phyloP scores from a whole-genome alignment of 192 early-diverging fungal species.

The Entophlyctis luteolus region DNA sequence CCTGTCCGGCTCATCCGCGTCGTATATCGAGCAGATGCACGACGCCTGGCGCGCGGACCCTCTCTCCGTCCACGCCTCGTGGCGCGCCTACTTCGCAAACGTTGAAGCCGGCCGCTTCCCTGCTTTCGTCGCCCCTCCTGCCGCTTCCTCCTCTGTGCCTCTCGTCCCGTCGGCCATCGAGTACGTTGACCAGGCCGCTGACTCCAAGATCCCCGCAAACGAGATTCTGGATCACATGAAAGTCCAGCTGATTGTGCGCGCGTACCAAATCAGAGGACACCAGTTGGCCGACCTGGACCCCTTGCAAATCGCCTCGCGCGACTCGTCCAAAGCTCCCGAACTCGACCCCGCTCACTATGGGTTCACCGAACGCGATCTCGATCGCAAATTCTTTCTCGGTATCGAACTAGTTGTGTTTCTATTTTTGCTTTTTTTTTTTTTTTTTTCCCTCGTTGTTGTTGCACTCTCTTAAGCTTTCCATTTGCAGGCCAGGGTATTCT shows the following conservation, averaged over 20 bases:
- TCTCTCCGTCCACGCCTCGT: conserved; percentile 85
- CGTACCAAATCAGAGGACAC: conserved; percentile 93
- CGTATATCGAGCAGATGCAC: conserved; percentile 96
- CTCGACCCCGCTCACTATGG: conserved; percentile 86
- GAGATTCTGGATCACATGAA: conserved; percentile 96
- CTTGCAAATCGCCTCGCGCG: conserved; percentile 72
- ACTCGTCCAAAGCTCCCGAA: conserved; percentile 67
- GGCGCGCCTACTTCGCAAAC: conserved; percentile 92
- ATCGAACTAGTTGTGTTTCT: too few relatives aligned
- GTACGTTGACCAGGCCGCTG: conserved; percentile 28
- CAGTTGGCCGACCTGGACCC: conserved; percentile 94
- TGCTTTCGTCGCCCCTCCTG: conserved; percentile 79
- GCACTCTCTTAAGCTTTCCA: not conserved
- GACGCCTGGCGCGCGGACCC: conserved; percentile 87
- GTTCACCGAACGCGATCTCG: conserved; percentile 88
- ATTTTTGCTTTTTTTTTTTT: conserved; percentile 30
- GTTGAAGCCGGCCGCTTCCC: conserved; percentile 22
- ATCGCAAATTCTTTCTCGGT: conserved; percentile 84
- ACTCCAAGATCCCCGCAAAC: conserved; percentile 54
- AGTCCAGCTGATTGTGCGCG: conserved; percentile 91
- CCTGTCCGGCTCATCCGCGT: conserved; percentile 76
- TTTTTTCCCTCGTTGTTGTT: not conserved
- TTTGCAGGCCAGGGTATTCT: conserved; percentile 81
- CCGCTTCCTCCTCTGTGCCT: conserved; percentile 54
- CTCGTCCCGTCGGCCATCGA: conserved; percentile 14